These are phyloP conservation scores for Phytopythium montanum DNA, from an alignment of 352 stramenopile species.

Conservation along the genomic window DNA sequence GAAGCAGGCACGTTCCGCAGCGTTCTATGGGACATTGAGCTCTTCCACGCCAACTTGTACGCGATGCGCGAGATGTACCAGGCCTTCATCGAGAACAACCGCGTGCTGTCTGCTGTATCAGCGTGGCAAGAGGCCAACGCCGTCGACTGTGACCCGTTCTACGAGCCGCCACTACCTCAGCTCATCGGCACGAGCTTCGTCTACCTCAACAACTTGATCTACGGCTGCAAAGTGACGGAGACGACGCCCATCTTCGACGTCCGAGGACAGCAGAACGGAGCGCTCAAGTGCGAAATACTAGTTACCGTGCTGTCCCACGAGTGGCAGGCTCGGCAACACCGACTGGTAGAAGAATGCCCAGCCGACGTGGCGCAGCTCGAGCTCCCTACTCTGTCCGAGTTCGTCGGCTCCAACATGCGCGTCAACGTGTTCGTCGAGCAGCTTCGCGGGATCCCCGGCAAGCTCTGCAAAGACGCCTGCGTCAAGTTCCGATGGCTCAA, in stretches of 20 bases:
- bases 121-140: slow-evolving; percentile 31
- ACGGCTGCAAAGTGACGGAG: slow-evolving; percentile 60
- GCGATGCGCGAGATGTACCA: slow-evolving; percentile 89
- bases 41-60: slow-evolving; percentile 77
- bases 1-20: slow-evolving; percentile 69
- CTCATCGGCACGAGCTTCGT: slow-evolving; percentile 75
- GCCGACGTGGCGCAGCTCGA: slow-evolving; percentile 31
- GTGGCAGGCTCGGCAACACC: slow-evolving; percentile 68
- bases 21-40: slow-evolving; percentile 76
- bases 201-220: slow-evolving; percentile 56
- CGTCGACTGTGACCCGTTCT: slow-evolving; percentile 68
- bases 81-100: slow-evolving; percentile 74
- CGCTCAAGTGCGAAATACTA: slow-evolving; percentile 53
- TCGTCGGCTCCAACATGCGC: slow-evolving; percentile 53
- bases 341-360: slow-evolving; percentile 50
- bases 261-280: slow-evolving; percentile 29
- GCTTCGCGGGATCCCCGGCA: slow-evolving; percentile 59
- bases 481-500: slow-evolving; percentile 51
- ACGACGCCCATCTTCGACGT: slow-evolving; percentile 56
- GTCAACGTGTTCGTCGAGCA: slow-evolving; percentile 47
- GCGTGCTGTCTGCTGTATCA: slow-evolving; percentile 28
- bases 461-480: slow-evolving; percentile 66
- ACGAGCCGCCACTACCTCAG: slow-evolving; percentile 58
- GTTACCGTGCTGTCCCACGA: slow-evolving; percentile 68
- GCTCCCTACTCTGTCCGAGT: slow-evolving; percentile 39